Conservation (phyloP, 305 asterid species). For the Fraxinus sp. region DNA sequence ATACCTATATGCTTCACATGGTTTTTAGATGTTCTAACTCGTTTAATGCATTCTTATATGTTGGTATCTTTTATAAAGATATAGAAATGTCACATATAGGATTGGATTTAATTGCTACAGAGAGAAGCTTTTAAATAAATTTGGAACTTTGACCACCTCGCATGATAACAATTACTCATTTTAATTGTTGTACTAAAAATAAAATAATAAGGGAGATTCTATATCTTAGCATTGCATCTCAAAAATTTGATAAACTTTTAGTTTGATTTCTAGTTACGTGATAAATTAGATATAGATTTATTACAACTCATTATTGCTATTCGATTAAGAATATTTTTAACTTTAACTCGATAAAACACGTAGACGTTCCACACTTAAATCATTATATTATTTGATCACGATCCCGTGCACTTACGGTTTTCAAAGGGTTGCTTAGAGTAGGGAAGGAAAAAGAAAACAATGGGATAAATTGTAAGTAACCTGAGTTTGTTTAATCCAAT, state of each 20-base stretch:
- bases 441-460: not conserved
- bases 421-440: not conserved
- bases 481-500: conserved; percentile 79
- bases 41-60: too few relatives aligned
- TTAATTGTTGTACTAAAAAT: not conserved
- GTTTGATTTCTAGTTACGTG: not conserved
- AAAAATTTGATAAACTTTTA: not conserved
- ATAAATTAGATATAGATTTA: too few relatives aligned
- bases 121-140: too few relatives aligned
- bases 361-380: not conserved
- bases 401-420: not conserved
- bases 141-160: too few relatives aligned
- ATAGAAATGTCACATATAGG: too few relatives aligned
- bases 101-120: too few relatives aligned
- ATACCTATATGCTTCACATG: too few relatives aligned
- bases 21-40: too few relatives aligned
- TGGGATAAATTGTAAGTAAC: conserved; percentile 23
- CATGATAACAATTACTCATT: too few relatives aligned
- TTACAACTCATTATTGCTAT: not conserved
- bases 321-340: not conserved
- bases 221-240: not conserved
- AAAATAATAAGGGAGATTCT: not conserved
- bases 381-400: too few relatives aligned
- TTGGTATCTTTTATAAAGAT: too few relatives aligned
- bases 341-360: not conserved